These are phyloP conservation scores for Aureoboletus auriporus DNA, from an alignment of 768 basidiomycete genomes.

Conservation along the genomic window DNA sequence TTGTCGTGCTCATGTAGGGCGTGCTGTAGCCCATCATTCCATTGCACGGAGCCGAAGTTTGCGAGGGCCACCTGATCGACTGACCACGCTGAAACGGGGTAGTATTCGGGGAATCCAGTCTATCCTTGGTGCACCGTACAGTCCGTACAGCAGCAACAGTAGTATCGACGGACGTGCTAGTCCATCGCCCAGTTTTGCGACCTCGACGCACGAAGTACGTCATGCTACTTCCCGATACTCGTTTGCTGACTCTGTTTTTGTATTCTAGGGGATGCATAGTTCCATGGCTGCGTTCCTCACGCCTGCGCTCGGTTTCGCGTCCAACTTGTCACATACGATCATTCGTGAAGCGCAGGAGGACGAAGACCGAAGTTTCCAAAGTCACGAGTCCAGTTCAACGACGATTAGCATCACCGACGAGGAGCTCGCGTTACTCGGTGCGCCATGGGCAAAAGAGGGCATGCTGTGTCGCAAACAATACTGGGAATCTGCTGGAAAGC, in stretches of 20 bases:
- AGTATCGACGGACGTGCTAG: constrained; percentile 87
- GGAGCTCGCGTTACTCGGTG: constrained; percentile 89
- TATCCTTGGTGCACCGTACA: constrained; percentile 65
- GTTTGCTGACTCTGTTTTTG: constrained; percentile 7
- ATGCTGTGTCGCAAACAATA: constrained; percentile 94
- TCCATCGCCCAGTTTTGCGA: constrained; percentile 91
- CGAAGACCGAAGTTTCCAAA: constrained; percentile 67
- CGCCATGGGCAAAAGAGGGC: constrained; percentile 99
- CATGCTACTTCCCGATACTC: no score
- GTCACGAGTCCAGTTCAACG: constrained; percentile 61
- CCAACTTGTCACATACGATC: constrained; percentile 92
- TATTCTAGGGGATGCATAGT: constrained; percentile 49
- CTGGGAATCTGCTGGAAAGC: constrained; percentile 80
- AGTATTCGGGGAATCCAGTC: constrained; percentile 88
- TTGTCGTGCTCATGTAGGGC: constrained; percentile 55
- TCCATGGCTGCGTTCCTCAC: constrained; percentile 69
- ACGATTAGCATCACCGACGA: constrained; percentile 90
- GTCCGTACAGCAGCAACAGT: constrained; percentile 82
- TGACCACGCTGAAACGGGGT: constrained; percentile 79
- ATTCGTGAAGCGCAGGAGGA: constrained; percentile 92
- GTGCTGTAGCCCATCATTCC: constrained; percentile 41
- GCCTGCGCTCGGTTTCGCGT: constrained; percentile 93
- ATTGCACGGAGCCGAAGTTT: constrained; percentile 66
- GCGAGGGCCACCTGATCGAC: constrained; percentile 65
- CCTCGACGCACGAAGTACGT: constrained; percentile 76